These are phyloP conservation scores for Capsicum rhomboideum DNA, from an alignment of 257 asterid species.

Conservation along the genomic window DNA sequence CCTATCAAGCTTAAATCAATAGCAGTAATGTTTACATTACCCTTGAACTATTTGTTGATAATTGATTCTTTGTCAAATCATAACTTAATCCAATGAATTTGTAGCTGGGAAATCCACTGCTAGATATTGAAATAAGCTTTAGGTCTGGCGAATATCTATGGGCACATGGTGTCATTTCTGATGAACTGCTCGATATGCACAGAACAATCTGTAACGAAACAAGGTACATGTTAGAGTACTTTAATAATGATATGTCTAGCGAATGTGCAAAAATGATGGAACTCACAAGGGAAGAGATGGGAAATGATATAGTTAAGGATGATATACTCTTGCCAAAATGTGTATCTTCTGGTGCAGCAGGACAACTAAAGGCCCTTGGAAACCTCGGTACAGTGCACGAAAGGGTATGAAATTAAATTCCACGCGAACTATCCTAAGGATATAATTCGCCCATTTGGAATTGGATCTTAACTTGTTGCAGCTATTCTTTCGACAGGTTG, in stretches of 20 bases:
- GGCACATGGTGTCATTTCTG: conserved; percentile 22
- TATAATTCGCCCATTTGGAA: background rate
- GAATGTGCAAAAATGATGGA: background rate
- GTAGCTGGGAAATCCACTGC: conserved; percentile 20
- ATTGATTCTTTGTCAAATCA: background rate
- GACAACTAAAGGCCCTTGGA: background rate
- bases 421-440: background rate
- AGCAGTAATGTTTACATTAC: conserved; percentile 6
- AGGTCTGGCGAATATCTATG: conserved; percentile 12
- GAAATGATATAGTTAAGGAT: background rate
- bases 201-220: conserved; percentile 14
- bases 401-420: background rate
- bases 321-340: conserved; percentile 6
- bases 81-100: background rate
- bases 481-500: background rate
- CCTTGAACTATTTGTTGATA: background rate
- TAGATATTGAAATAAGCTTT: conserved; percentile 10
- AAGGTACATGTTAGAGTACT: background rate
- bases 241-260: background rate
- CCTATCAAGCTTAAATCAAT: conserved; percentile 22
- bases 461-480: background rate
- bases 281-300: background rate
- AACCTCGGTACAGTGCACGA: background rate
- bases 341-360: background rate
- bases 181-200: conserved; percentile 7